These are phyloP conservation scores for Microthlaspi erraticum DNA, from an alignment of 345 rosid genomes.

Conservation along the genomic window DNA sequence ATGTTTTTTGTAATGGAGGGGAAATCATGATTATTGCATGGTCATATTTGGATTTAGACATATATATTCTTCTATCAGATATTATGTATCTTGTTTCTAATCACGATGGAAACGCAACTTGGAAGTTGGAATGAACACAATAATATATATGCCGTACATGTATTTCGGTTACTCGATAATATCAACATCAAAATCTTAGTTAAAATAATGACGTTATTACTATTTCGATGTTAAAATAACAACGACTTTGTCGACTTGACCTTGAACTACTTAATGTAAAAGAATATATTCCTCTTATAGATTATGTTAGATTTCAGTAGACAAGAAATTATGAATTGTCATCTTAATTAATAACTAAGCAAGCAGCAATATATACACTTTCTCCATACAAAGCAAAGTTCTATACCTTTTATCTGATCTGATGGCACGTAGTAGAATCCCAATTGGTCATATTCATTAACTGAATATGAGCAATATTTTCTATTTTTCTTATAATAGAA, in stretches of 20 bases:
- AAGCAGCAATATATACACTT: constrained; percentile 12
- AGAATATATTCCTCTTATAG: background rate
- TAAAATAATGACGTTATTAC: background rate
- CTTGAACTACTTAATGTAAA: background rate
- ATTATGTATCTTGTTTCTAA: no score
- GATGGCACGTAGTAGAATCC: background rate
- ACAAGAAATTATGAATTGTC: constrained; percentile 4
- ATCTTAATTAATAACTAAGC: constrained; percentile 29
- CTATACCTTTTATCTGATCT: background rate
- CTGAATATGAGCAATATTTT: background rate
- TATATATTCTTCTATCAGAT: no score
- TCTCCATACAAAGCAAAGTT: constrained; percentile 19
- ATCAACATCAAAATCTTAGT: constrained; percentile 1
- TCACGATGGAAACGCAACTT: no score
- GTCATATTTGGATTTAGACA: background rate
- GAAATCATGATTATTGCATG: constrained; percentile 12
- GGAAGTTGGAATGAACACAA: no score
- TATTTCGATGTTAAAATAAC: background rate
- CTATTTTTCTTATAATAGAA: background rate
- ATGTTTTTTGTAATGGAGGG: constrained; percentile 7
- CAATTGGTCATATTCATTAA: constrained; percentile 13
- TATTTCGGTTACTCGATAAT: background rate
- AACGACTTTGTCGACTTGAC: background rate
- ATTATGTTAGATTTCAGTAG: background rate
- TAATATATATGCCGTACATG: no score